Base-by-base conservation (phyloP, 2,329 filamentous ascomycete species). In the Botrytis byssoidea region DNA sequence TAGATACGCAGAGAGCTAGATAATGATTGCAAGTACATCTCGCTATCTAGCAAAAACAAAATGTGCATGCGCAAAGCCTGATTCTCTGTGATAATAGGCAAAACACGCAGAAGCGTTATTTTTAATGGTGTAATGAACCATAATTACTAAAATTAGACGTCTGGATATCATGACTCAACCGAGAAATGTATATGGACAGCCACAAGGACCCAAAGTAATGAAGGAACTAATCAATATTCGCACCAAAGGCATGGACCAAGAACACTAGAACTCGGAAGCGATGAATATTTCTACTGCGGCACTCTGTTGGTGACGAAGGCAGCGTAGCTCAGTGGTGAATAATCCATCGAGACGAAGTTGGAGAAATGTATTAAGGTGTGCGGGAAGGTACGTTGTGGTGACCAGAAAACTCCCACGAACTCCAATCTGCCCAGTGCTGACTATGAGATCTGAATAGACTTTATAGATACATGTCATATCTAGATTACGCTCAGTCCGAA, bases 231-330 rank as follows among this genome's bases (percentile, higher is more conserved):
- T 6, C 48, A 14, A 6, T 14, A n/a, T 14, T n/a, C n/a, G 48
- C 48, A 2, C 22, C 2, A 51, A n/a, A 6, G 25, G 4, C n/a
- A 25, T n/a, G 25, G n/a, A 22, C 20, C 20, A 51, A 51, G 25
- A 51, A 6, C 25, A 51, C 25, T 51, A n/a, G 12, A n/a, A n/a
- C 25, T 51, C 5, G 48, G 25, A n/a, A 51, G 2, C 3, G 25
- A 3, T 14, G 12, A 14, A 25, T 1, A 25, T 12, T 0, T n/a
- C 25, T 25, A 25, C 46, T n/a, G 5, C 5, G 0, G 25, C 12
- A n/a, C 25, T n/a, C 25, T 14, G 6, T 16, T 51, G 6, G 2
- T n/a, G 12, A 51, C 5, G 12, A 6, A n/a, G 4, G 12, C 6
- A 14, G 4, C 12, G 25, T 1, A 51, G 4, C 14, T n/a, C 5